These are phyloP conservation scores for Yarrowia sp. DNA, from an alignment of 805 yeast genomes.

Conservation along the genomic window DNA sequence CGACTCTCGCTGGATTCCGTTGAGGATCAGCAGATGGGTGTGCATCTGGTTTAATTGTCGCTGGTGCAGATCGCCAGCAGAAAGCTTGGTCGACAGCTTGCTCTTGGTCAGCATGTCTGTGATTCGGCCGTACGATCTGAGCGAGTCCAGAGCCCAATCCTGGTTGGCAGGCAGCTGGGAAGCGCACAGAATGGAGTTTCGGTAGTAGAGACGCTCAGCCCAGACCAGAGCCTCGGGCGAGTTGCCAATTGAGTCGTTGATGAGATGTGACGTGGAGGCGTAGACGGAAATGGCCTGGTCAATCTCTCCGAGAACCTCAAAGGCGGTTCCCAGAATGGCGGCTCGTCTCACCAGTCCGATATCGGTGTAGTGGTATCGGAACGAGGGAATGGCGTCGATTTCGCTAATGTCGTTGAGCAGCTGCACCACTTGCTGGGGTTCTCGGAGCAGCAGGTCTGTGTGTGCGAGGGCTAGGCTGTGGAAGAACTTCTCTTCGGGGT, in stretches of 20 bases:
- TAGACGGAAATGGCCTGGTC: slow-evolving; percentile 30
- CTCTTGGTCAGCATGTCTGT: slow-evolving; percentile 16
- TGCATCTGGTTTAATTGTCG: slow-evolving; percentile 25
- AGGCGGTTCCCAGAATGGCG: slow-evolving; percentile 33
- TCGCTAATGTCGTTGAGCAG: slow-evolving; percentile 22
- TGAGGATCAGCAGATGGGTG: slow-evolving; percentile 23
- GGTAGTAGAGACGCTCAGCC: slow-evolving; percentile 40
- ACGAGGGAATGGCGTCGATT: slow-evolving; percentile 23
- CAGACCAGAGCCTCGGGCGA: slow-evolving; percentile 44
- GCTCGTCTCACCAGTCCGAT: slow-evolving; percentile 28
- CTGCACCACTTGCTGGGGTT: slow-evolving; percentile 26
- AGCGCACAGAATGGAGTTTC: slow-evolving; percentile 27
- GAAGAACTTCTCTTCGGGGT: slow-evolving; percentile 27
- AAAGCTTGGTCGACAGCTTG: slow-evolving; percentile 18
- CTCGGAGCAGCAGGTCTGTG: slow-evolving; percentile 28
- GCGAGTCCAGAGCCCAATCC: slow-evolving; percentile 26
- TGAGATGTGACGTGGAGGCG: slow-evolving; percentile 9
- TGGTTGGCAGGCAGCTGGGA: slow-evolving; percentile 25
- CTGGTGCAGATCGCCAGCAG: slow-evolving; percentile 21
- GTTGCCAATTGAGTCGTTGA: slow-evolving; percentile 29
- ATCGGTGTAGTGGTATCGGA: slow-evolving; percentile 27
- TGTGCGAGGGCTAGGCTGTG: slow-evolving; percentile 29
- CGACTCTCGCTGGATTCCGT: slow-evolving; percentile 20
- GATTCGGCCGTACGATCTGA: slow-evolving; percentile 27
- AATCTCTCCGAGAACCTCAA: slow-evolving; percentile 28